These are phyloP conservation scores for Neonothopanus nambi DNA, from an alignment of 1,284 basidiomycete genomes.

Conservation along the genomic window DNA sequence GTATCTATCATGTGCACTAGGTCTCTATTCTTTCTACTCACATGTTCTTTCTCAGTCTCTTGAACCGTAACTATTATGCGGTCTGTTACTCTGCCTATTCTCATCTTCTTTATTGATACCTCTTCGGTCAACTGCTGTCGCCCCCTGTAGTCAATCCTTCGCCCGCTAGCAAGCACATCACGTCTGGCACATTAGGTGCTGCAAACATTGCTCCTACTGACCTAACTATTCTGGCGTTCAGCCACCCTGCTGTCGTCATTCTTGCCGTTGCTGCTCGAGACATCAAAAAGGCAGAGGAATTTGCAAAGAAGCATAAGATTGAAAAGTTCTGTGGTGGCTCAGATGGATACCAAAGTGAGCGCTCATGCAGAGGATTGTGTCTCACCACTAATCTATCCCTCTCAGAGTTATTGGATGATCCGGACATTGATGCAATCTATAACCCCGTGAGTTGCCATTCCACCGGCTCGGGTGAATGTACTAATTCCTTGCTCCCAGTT, in stretches of 20 bases:
- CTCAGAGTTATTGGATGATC: conserved; percentile 59
- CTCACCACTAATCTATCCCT: not conserved
- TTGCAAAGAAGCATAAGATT: conserved; percentile 58
- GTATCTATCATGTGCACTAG: too few species aligned
- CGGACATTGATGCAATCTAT: conserved; percentile 62
- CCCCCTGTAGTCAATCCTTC: too few species aligned
- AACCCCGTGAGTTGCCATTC: conserved; percentile 49
- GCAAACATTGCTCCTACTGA: conserved; percentile 64
- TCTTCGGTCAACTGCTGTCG: too few species aligned
- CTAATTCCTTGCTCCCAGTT: conserved; percentile 39
- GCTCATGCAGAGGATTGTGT: not conserved
- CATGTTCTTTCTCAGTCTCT: too few species aligned
- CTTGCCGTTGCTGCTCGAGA: conserved; percentile 66
- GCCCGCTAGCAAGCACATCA: conserved; percentile 35
- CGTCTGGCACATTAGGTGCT: conserved; percentile 64
- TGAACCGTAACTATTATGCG: too few species aligned
- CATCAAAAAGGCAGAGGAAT: conserved; percentile 46
- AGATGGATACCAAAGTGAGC: conserved; percentile 45
- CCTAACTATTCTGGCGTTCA: conserved; percentile 52
- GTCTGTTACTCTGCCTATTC: too few species aligned
- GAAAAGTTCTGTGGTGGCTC: conserved; percentile 53
- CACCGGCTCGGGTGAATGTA: not conserved
- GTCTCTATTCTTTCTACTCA: too few species aligned
- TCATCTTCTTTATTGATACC: too few species aligned
- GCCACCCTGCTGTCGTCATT: conserved; percentile 60